Evolutionary conservation across 768 basidiomycete species (phyloP).

Genomic region (Termitomyces sp.): DNA sequence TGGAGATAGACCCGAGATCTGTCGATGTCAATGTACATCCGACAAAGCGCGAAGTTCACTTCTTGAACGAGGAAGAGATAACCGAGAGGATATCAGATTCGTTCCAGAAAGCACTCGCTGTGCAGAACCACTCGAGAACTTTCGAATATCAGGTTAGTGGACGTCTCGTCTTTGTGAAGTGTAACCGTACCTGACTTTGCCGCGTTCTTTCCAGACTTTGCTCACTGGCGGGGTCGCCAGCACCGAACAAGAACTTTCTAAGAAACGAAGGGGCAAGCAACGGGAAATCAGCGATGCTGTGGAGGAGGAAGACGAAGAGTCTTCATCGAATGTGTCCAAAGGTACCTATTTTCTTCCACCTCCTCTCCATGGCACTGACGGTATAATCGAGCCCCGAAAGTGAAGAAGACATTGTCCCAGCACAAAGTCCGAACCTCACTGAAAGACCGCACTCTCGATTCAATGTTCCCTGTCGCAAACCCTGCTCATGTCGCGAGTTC

Average conservation of each 20-base stretch:
- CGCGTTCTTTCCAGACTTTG: slow-evolving; percentile 44
- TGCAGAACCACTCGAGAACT: slow-evolving; percentile 60
- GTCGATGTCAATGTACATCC: slow-evolving; percentile 99
- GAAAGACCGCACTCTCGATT: slow-evolving; percentile 88
- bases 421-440: slow-evolving; percentile 91
- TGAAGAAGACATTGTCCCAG: slow-evolving; percentile 65
- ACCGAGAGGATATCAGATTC: slow-evolving; percentile 73
- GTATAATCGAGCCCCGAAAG: not conserved
- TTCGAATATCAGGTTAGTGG: slow-evolving; percentile 69
- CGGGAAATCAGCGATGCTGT: slow-evolving; percentile 25
- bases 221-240: slow-evolving; percentile 52
- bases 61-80: slow-evolving; percentile 87
- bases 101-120: slow-evolving; percentile 64
- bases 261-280: slow-evolving; percentile 43
- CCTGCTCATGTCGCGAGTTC: slow-evolving; percentile 41
- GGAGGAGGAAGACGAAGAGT: slow-evolving; percentile 27
- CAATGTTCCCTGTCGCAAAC: slow-evolving; percentile 80
- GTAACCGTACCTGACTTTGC: not conserved
- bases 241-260: slow-evolving; percentile 24
- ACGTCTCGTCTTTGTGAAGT: not conserved
- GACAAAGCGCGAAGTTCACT: slow-evolving; percentile 95
- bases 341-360: slow-evolving; percentile 16
- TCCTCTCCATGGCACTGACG: not conserved
- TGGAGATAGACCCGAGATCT: slow-evolving; percentile 80
- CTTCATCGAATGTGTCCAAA: slow-evolving; percentile 22